phyloP scores from a whole-genome alignment of 805 yeast genomes.

The Wickerhamiella sergipiensis region DNA sequence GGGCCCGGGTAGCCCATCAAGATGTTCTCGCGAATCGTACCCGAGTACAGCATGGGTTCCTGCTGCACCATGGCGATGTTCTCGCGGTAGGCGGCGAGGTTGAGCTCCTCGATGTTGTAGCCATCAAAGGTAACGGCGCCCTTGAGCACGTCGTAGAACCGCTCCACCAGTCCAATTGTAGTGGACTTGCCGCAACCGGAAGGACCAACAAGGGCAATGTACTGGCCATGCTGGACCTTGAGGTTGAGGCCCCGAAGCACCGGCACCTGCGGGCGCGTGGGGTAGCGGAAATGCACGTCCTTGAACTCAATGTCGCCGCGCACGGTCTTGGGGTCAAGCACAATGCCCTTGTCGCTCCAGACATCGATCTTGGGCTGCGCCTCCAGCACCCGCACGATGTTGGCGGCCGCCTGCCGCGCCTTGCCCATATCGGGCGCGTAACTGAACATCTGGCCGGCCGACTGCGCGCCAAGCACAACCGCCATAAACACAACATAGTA shows the following conservation, averaged over 20 bases:
- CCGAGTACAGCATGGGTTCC: conserved; percentile 45
- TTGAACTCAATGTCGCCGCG: conserved; percentile 41
- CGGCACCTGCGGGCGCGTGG: conserved; percentile 38
- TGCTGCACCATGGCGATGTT: conserved; percentile 49
- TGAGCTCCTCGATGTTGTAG: conserved; percentile 32
- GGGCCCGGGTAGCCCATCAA: conserved; percentile 33
- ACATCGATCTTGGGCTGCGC: conserved; percentile 26
- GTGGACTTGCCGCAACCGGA: conserved; percentile 53
- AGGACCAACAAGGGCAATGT: conserved; percentile 57
- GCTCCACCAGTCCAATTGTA: conserved; percentile 35
- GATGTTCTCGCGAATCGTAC: conserved; percentile 42
- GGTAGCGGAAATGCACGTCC: conserved; percentile 52
- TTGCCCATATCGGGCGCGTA: conserved; percentile 33
- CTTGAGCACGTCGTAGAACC: conserved; percentile 36
- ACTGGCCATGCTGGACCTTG: conserved; percentile 33
- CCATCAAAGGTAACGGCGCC: conserved; percentile 44
- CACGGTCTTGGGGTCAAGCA: conserved; percentile 21
- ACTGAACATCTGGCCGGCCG: conserved; percentile 30
- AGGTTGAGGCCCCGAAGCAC: conserved; percentile 41
- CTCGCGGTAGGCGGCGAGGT: conserved; percentile 36
- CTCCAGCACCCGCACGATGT: conserved; percentile 23
- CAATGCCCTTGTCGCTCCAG: conserved; percentile 20
- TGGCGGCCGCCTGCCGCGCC: conserved; percentile 27
- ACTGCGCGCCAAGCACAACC: conserved; percentile 30
- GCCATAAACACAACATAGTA: conserved; percentile 29